A percentile compares a stretch with the other conserved stretches of the same genome.
Evolutionary conservation across 2,329 filamentous ascomycete genomes (phyloP).

Genomic region (Microsporum audouinii): DNA sequence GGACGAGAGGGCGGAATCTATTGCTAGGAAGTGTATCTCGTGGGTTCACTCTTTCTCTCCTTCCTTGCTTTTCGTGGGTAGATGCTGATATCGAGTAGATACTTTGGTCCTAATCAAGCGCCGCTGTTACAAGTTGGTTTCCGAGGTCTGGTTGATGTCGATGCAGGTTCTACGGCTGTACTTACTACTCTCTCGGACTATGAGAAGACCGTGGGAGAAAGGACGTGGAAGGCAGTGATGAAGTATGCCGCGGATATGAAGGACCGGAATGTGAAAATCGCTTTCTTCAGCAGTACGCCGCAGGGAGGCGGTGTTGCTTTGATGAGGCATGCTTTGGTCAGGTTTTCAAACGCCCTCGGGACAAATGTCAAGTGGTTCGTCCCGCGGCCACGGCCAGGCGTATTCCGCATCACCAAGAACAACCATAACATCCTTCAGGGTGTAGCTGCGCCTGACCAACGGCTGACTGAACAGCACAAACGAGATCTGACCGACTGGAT

Average conservation of each 20-base stretch:
- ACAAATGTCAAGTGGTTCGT: constrained; percentile 66
- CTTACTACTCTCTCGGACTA: constrained; percentile 50
- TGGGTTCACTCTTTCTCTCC: constrained; percentile 30
- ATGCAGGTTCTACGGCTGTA: constrained; percentile 52
- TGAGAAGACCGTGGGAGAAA: constrained; percentile 46
- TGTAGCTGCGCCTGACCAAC: constrained; percentile 53
- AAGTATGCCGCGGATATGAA: constrained; percentile 54
- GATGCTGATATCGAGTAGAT: constrained; percentile 31
- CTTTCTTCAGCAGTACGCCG: constrained; percentile 69
- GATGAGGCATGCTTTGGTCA: constrained; percentile 68
- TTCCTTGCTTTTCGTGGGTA: background rate
- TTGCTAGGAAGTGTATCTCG: constrained; percentile 68
- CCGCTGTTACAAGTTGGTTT: constrained; percentile 57
- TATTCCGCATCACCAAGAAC: constrained; percentile 76
- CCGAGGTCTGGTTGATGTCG: constrained; percentile 58
- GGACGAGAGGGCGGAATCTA: constrained; percentile 71
- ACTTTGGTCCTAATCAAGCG: constrained; percentile 60
- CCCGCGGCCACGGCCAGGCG: constrained; percentile 64
- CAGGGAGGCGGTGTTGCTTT: constrained; percentile 74
- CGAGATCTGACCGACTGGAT: constrained; percentile 59
- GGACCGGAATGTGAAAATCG: constrained; percentile 53
- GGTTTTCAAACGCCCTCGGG: constrained; percentile 55
- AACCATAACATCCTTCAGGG: constrained; percentile 83
- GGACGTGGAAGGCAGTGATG: constrained; percentile 56
- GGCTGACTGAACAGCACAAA: constrained; percentile 53